Evolutionary conservation across 257 asterid genomes (phyloP).

Genomic region (Solanum stenotomum): DNA sequence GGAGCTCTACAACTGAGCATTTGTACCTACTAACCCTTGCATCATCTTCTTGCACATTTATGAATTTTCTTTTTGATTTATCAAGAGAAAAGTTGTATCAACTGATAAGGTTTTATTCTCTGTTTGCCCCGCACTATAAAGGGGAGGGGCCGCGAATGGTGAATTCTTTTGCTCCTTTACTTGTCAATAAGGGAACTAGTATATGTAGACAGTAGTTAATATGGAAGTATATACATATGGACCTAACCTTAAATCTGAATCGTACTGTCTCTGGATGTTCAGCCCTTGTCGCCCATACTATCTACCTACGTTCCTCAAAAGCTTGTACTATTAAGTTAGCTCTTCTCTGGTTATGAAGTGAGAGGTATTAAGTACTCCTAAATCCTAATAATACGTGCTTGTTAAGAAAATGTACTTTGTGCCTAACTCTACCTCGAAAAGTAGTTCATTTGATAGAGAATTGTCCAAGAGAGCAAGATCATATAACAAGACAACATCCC

Average conservation of each 20-base stretch:
- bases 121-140: neutral
- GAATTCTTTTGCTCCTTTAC: neutral
- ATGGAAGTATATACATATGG: neutral
- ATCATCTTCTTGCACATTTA: neutral
- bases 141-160: neutral
- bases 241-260: neutral
- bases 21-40: neutral
- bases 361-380: neutral
- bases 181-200: neutral
- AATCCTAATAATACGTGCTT: neutral
- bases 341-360: neutral
- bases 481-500: neutral
- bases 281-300: neutral
- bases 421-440: neutral
- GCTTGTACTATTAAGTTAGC: neutral
- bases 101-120: neutral
- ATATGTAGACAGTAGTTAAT: neutral
- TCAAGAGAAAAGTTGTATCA: neutral
- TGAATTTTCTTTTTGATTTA: neutral
- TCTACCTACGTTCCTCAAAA: neutral
- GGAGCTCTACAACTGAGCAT: neutral
- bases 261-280: neutral
- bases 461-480: neutral
- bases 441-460: neutral
- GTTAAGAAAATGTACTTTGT: neutral